Evolutionary conservation across 208 protist species (phyloP).

Genomic region (Trypanosoma melophagium): DNA sequence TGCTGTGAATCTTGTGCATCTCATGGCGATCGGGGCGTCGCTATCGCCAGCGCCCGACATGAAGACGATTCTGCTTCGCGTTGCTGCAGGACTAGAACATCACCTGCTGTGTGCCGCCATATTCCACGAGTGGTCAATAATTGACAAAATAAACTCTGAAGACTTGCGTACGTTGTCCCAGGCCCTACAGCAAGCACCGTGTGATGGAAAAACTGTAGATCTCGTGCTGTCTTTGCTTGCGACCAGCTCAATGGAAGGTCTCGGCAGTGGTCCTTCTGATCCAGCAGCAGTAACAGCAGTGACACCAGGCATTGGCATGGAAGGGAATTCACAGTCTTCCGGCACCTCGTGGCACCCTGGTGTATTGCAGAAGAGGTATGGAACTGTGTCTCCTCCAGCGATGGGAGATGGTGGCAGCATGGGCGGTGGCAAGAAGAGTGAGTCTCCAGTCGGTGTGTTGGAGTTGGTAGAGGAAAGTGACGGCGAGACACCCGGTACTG

Average conservation of each 20-base stretch:
- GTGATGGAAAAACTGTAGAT: neutral
- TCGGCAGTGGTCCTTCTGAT: constrained; percentile 14
- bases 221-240: constrained; percentile 8
- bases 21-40: constrained; percentile 45
- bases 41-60: constrained; percentile 35
- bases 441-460: too few species aligned
- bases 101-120: constrained; percentile 26
- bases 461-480: constrained; percentile 7
- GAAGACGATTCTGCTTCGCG: constrained; percentile 16
- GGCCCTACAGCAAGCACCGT: constrained; percentile 4
- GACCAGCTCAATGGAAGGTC: constrained; percentile 5
- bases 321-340: too few species aligned
- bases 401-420: too few species aligned
- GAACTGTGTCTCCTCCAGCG: too few species aligned
- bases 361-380: too few species aligned
- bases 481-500: neutral
- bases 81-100: constrained; percentile 11
- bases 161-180: constrained; percentile 11
- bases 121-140: constrained; percentile 29
- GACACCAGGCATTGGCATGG: too few species aligned
- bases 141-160: constrained; percentile 23
- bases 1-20: constrained; percentile 36
- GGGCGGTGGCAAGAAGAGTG: too few species aligned
- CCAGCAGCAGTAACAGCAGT: neutral
- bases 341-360: too few species aligned